Evolutionary conservation across 768 basidiomycete species (phyloP).

Genomic region (Pleurotus sapidus): DNA sequence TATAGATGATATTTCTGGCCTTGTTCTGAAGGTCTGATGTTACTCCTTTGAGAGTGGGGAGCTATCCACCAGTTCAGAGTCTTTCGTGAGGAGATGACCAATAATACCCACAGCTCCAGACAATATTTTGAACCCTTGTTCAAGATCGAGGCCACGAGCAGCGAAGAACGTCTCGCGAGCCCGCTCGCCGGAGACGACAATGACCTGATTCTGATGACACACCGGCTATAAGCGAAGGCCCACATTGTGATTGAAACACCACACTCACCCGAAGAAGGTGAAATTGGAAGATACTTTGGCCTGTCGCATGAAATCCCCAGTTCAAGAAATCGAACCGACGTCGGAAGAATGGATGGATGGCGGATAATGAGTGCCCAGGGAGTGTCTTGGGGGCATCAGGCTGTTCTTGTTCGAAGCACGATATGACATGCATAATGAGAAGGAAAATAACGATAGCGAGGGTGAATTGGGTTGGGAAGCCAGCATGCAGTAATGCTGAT

Average conservation of each 20-base stretch:
- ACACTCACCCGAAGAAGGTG: slow-evolving; percentile 57
- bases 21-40: slow-evolving; percentile 67
- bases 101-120: slow-evolving; percentile 65
- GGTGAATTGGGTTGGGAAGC: slow-evolving; percentile 45
- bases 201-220: slow-evolving; percentile 58
- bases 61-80: slow-evolving; percentile 33
- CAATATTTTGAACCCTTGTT: slow-evolving; percentile 76
- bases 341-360: slow-evolving; percentile 67
- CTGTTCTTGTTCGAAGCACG: slow-evolving; percentile 44
- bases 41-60: slow-evolving; percentile 74
- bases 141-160: slow-evolving; percentile 69
- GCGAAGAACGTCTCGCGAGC: slow-evolving; percentile 69
- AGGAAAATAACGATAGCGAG: slow-evolving; percentile 46
- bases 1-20: slow-evolving; percentile 65
- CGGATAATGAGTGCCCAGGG: slow-evolving; percentile 55
- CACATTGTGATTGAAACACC: slow-evolving; percentile 9
- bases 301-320: slow-evolving; percentile 67
- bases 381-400: slow-evolving; percentile 52
- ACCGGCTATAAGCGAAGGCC: slow-evolving; percentile 10
- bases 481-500: slow-evolving; percentile 47
- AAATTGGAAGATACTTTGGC: slow-evolving; percentile 67
- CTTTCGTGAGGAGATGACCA: not conserved
- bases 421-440: slow-evolving; percentile 41
- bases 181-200: slow-evolving; percentile 73
- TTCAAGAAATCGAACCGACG: slow-evolving; percentile 70